These are phyloP conservation scores for Mortierella alpina DNA, from an alignment of 192 early-diverging fungal species.

Conservation along the genomic window DNA sequence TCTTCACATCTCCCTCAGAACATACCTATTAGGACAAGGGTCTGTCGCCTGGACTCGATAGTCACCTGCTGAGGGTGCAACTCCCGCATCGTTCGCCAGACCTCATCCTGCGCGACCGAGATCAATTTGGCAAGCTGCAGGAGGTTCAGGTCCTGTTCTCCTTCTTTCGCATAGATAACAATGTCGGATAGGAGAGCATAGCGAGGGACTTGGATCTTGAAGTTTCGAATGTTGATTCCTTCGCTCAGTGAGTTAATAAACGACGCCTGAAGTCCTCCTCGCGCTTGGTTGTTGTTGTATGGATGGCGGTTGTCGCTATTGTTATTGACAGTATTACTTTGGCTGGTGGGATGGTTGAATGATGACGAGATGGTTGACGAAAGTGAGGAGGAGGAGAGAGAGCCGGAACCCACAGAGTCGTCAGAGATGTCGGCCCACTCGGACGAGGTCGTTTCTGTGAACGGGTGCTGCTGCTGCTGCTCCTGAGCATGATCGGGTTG, in stretches of 20 bases:
- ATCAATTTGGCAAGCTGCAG: constrained; percentile 55
- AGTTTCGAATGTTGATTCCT: constrained; percentile 67
- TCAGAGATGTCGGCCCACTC: too few species aligned
- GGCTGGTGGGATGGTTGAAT: not conserved
- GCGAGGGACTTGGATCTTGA: constrained; percentile 62
- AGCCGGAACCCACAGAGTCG: too few species aligned
- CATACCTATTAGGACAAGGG: constrained; percentile 61
- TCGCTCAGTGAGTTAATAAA: constrained; percentile 45
- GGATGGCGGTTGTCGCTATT: not conserved
- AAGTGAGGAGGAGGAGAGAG: too few species aligned
- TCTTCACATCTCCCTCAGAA: not conserved
- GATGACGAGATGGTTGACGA: too few species aligned
- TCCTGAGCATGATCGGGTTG: not conserved
- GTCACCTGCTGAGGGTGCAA: constrained; percentile 36
- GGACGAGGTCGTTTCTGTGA: too few species aligned
- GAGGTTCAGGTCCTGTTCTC: constrained; percentile 27
- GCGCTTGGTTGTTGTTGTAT: constrained; percentile 5
- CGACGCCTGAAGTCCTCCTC: constrained; percentile 5
- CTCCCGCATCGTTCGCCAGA: constrained; percentile 41
- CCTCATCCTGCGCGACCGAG: constrained; percentile 53
- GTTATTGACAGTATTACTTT: constrained; percentile 4
- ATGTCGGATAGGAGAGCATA: constrained; percentile 64
- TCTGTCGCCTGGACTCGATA: constrained; percentile 44
- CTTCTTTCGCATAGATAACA: constrained; percentile 58
- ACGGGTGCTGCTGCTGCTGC: not conserved